Base-by-base conservation (phyloP, 768 basidiomycete species). In the Collybia sordida region DNA sequence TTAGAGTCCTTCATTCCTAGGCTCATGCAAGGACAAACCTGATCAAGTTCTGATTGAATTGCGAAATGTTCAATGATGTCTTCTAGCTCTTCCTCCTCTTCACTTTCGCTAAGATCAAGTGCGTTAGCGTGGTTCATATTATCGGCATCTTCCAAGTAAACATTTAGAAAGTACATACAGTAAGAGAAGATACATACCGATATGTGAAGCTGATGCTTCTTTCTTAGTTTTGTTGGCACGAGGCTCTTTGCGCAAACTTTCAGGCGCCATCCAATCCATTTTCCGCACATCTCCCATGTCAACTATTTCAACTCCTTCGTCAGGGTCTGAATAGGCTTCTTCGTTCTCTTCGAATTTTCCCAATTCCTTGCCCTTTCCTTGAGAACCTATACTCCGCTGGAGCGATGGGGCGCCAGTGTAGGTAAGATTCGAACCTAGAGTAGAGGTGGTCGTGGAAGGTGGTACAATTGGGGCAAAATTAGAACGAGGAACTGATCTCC, bases 181-280 rank as follows among this genome's bases (percentile, higher is more conserved):
- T 5, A 19, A 28, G 23, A 23, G 12, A 12, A 38, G 22, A 22
- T 14, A 60, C 65, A 41, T 53, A 73, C 71, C 63, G 45, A 44
- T 40, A 25, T 52, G 56, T 18, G 63, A 60, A 36, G 62, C 56
- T 6, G 44, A 42, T 39, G 77, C 75, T 58, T 83, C 80, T 39
- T 72, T 74, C 64, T 82, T 82, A 9, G 70, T 63, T 46, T 72
- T 69, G 52, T 68, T 71, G 14, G 47, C 46, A 38, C 58, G 58
- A 15, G 64, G 73, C 47, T 83, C 80, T 55, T 72, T 83, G 47
- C 70, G 73, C 47, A 92, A 60, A 52, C 77, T 83, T 61, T 92
- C 89, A 0, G 91, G 91, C 6, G 91, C 91, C 85, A 90, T 90
- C 83, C 85, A 91, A 64, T 93, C 91, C 82, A 93, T 81, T 53